These are phyloP conservation scores for Eucalyptus rudis DNA, from an alignment of 345 rosid genomes.

Conservation along the genomic window DNA sequence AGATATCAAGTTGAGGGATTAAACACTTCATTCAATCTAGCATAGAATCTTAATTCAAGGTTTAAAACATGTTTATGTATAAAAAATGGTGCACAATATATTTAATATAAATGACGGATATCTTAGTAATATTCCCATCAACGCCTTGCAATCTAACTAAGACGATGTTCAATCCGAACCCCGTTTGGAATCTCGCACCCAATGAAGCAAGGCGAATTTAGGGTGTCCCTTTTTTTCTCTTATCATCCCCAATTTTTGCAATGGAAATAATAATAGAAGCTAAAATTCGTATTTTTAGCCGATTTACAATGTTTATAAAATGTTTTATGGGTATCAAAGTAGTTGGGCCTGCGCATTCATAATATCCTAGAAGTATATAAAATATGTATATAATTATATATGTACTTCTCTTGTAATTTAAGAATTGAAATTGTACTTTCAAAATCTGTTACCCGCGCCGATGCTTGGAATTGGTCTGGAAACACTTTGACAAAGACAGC, in stretches of 20 bases:
- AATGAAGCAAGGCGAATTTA: not conserved
- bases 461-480: not conserved
- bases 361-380: not conserved
- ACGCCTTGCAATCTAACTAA: not conserved
- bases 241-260: not conserved
- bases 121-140: not conserved
- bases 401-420: not conserved
- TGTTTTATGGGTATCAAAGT: not conserved
- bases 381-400: not conserved
- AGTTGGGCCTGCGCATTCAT: not conserved
- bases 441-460: not conserved
- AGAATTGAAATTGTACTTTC: not conserved
- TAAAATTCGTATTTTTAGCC: not conserved
- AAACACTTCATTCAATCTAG: not conserved
- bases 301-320: not conserved
- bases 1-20: not conserved
- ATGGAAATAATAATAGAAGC: not conserved
- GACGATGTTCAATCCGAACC: not conserved
- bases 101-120: not conserved
- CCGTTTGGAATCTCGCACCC: not conserved
- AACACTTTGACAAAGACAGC: not conserved
- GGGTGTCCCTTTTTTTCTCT: not conserved
- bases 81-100: not conserved
- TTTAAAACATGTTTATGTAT: not conserved
- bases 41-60: not conserved